phyloP scores from a whole-genome alignment of 2,329 filamentous ascomycete species.

The Aureobasidium sp. region DNA sequence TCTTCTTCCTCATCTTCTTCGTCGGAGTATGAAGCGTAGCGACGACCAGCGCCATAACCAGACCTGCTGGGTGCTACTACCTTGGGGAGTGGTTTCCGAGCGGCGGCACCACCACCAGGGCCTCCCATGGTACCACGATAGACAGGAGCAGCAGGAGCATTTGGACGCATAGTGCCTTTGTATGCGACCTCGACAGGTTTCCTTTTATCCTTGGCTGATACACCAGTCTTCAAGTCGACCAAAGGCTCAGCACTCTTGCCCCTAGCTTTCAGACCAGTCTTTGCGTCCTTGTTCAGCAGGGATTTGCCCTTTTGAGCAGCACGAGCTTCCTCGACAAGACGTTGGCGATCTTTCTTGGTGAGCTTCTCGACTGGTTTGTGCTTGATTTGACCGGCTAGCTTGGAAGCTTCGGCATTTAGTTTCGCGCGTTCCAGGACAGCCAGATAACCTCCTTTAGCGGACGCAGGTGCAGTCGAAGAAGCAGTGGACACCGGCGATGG shows the following conservation, averaged over 20 bases:
- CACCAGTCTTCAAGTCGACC: conserved; percentile 19
- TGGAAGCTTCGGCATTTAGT: conserved; percentile 50
- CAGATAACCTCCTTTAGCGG: conserved; percentile 64
- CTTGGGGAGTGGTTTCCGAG: conserved; percentile 22
- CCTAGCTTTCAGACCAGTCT: conserved; percentile 20
- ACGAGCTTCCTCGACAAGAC: conserved; percentile 33
- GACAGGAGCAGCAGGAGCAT: conserved; percentile 18
- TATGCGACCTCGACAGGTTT: conserved; percentile 36
- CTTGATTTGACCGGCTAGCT: conserved; percentile 60
- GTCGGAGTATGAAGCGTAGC: conserved; percentile 33
- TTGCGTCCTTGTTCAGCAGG: conserved; percentile 21
- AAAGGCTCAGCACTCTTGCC: conserved; percentile 26
- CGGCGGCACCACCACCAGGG: conserved; percentile 27
- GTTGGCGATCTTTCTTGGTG: conserved; percentile 47
- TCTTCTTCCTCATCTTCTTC: conserved; percentile 40
- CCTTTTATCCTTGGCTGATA: conserved; percentile 27
- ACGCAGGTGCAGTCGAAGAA: conserved; percentile 27
- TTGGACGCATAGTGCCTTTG: conserved; percentile 30
- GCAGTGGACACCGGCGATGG: conserved; percentile 10
- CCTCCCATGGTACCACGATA: conserved; percentile 42
- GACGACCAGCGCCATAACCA: conserved; percentile 17
- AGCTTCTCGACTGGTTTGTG: conserved; percentile 63
- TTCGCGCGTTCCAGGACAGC: conserved; percentile 67
- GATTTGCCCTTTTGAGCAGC: conserved; percentile 34
- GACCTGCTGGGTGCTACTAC: conserved; percentile 22